Base-by-base conservation (phyloP, 2,329 filamentous ascomycete species). In the Pseudogymnoascus sp. region DNA sequence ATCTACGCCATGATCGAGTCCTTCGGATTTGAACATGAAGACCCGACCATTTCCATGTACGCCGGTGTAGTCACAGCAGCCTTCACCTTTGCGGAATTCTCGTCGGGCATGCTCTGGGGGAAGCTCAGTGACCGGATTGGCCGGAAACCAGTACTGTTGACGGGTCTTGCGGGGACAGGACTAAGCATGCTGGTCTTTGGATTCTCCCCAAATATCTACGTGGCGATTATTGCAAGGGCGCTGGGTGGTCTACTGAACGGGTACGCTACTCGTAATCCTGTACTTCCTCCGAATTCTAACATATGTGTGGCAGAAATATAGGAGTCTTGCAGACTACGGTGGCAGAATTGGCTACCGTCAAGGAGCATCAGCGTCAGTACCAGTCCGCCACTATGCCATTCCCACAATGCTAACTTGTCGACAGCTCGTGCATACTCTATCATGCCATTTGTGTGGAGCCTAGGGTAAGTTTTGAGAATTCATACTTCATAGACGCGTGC, bases 381-480 rank as follows among this genome's bases (percentile, higher is more conserved):
- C 62, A 33, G n/a, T 50, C 41, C 28, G 41, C 67, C 60, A 68
- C 24, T 60, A 63, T 66, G 4, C 6, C 40, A 65, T 67, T 26
- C 68, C 62, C 63, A 50, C 10, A 40, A 61, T 66, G 56, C 69
- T 74, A 68, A 74, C 69, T 64, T 60, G 63, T 69, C 60, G 62
- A 64, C 65, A 92, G 89, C 93, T 69, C 90, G 91, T 70, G 95
- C 93, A 60, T 99, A 96, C 77, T 91, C 93, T 11, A 93, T 98
- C 69, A 97, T 99, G 92, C 95, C 95, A 6, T 91, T 96, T 74
- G 91, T 98, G 26, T 99, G 95, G 95, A 97, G 93, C 73, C 83
- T 99, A 72, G 95, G 95, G 81, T 91, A 80, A 77, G 81, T 77
- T 56, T 19, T 66, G 60, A 62, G 40, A 61, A 6, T 33, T 41